Evolutionary conservation across 1,139 yeast species (phyloP), one percentile per base, ranked within the genome.

Genomic region (Saccharomyces hybrid): DNA sequence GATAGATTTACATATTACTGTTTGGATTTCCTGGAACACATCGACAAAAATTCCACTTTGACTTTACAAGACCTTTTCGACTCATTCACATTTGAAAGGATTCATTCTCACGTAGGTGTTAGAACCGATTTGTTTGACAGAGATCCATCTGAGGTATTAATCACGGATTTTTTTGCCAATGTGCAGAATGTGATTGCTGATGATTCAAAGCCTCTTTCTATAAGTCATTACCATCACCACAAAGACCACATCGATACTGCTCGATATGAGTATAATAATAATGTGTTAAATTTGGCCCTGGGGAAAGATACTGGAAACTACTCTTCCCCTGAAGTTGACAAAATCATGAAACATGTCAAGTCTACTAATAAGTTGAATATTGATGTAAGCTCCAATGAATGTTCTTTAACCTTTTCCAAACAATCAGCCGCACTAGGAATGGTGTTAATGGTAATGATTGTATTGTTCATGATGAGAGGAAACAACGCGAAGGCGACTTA

Each of bases 91-190:
- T 85, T 83, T 62, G 95, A 82, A 54, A 85, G 87, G 61, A 86
- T 95, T 47, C 97, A 90, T 68, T 90, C 97, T 2, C 84, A 87
- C 61, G 95, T 96, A 0, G 99, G 99, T 13, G 83, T 93, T 46
- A 78, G 96, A 59, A 82, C 90, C 0, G 97, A 90, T 67, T 72
- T 88, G 57, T 89, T 84, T 71, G 70, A 78, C 53, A 78, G 96
- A 62, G 81, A 86, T 57, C 76, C 87, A 47, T 76, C 79, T 8
- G 82, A 86, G 44, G 96, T 90, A 3, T 75, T 82, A 55, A 79
- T 93, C 58, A 91, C 99, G 0, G 99, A 95, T 68, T 93, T 93
- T 71, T 91, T 95, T 63, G 99, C 98, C 2, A 91, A 90, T 64
- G 88, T 91, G 26, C 98, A 91, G 69, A 82, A 86, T 55, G 88